phyloP scores from a whole-genome alignment of 192 early-diverging fungal genomes.

The Coemansia sp. region DNA sequence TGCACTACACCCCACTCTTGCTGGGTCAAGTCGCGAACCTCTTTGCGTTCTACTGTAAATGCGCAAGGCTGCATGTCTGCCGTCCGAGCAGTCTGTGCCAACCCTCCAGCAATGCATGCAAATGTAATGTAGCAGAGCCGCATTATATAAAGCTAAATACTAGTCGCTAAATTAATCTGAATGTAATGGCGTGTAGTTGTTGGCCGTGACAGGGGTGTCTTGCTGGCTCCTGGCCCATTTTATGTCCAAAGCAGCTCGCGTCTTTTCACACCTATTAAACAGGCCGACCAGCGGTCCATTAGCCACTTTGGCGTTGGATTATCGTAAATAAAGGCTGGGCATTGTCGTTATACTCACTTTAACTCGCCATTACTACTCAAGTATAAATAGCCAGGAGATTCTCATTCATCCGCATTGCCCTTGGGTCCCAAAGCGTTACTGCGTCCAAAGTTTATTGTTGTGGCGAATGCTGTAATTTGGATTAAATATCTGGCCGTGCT shows the following conservation, averaged over 20 bases:
- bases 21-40: constrained; percentile 39
- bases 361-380: neutral
- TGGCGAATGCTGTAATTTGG: too few relatives aligned
- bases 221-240: too few relatives aligned
- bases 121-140: too few relatives aligned
- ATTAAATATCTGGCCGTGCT: too few relatives aligned
- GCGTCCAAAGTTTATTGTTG: too few relatives aligned
- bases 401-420: too few relatives aligned
- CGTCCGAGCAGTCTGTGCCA: neutral
- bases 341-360: neutral
- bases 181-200: too few relatives aligned
- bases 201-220: too few relatives aligned
- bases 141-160: too few relatives aligned
- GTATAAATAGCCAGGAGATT: neutral
- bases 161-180: too few relatives aligned
- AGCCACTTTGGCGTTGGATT: neutral
- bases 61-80: constrained; percentile 10
- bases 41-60: constrained; percentile 28
- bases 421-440: too few relatives aligned
- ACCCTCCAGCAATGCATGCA: neutral
- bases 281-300: neutral
- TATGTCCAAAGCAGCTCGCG: too few relatives aligned
- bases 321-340: neutral
- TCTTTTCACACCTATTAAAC: neutral
- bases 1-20: constrained; percentile 21